Conservation (phyloP, 805 yeast species). For the Clavispora vitiphila region DNA sequence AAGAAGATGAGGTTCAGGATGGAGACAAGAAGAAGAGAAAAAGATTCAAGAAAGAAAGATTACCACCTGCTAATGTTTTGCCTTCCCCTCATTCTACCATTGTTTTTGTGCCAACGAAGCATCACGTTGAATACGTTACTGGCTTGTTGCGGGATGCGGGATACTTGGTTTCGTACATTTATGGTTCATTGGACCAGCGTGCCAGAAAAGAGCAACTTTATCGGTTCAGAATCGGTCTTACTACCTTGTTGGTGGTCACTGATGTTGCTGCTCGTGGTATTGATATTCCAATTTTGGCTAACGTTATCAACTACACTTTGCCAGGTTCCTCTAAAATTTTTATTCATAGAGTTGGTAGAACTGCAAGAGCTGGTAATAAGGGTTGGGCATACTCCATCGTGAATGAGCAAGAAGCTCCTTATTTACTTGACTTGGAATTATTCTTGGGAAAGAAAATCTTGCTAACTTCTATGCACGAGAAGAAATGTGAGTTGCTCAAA, state of each 20-base stretch:
- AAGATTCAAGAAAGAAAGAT: conserved; percentile 46
- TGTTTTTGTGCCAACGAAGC: conserved; percentile 93
- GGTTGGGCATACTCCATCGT: conserved; percentile 98
- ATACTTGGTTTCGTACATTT: conserved; percentile 81
- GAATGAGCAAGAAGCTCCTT: conserved; percentile 81
- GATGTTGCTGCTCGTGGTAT: conserved; percentile 99
- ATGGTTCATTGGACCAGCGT: conserved; percentile 91
- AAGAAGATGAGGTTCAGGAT: conserved; percentile 27
- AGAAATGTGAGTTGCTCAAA: conserved; percentile 50
- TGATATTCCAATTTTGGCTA: conserved; percentile 93
- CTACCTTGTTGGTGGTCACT: conserved; percentile 88
- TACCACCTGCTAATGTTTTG: conserved; percentile 76
- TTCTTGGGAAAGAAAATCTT: conserved; percentile 81
- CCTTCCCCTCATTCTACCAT: conserved; percentile 87
- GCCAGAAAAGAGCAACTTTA: conserved; percentile 88
- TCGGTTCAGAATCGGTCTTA: conserved; percentile 78
- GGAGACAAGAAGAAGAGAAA: conserved; percentile 26
- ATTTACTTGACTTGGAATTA: conserved; percentile 81
- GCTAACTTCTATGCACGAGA: conserved; percentile 64
- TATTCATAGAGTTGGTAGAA: conserved; percentile 97
- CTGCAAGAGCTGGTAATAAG: conserved; percentile 96
- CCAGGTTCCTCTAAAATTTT: conserved; percentile 93
- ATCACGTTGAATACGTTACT: conserved; percentile 91
- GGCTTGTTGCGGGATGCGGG: conserved; percentile 69
- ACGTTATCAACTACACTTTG: conserved; percentile 85